Evolutionary conservation across 23 red algal species (phyloP), one percentile per base, ranked within the genome.

Genomic region (Cyanidiococcus yangmingshanensis): DNA sequence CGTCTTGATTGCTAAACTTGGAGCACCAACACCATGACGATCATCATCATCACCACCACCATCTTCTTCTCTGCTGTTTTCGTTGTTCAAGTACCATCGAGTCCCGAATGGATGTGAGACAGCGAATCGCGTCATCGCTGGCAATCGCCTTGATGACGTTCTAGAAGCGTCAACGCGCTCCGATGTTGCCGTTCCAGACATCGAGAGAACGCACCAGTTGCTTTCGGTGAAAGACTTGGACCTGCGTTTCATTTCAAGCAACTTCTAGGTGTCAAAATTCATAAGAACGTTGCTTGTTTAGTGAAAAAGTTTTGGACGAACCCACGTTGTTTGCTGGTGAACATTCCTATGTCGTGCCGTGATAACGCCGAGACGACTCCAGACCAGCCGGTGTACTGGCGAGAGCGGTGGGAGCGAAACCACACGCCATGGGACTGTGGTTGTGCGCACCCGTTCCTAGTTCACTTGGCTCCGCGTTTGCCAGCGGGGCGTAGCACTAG

Each of bases 401-500:
- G 32, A 3, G n/a, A 71, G 12, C 63, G 63, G 3, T 71, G 63
- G 63, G 63, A 32, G 63, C 3, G 32, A 7, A 29, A 29, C n/a
- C 3, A 17, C 3, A 71, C 63, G 12, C 63, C 63, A 29, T 71
- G 63, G 63, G 63, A 71, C 32, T 71, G 21, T 29, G 63, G 63
- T 7, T 25, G n/a, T 71, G 63, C 63, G 21, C 63, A 71, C 32
- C 63, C 63, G n/a, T 71, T 71, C 3, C 63, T 71, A 2, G 63
- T 71, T 25, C 63, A 71, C 63, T 32, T 32, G 32, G 21, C 63
- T 27, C 32, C 63, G 12, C 32, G n/a, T 30, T 71, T 88, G 26
- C 31, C 58, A 37, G 58, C 80, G 26, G 82, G 79, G n/a, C 30
- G 38, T 1, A n/a, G 89, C 79, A 12, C 40, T 92, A 0, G 75